A percentile compares a stretch with the other conserved stretches of the same genome.
Evolutionary conservation across 352 stramenopile genomes (phyloP).

Genomic region (Thraustochytrium striatum): DNA sequence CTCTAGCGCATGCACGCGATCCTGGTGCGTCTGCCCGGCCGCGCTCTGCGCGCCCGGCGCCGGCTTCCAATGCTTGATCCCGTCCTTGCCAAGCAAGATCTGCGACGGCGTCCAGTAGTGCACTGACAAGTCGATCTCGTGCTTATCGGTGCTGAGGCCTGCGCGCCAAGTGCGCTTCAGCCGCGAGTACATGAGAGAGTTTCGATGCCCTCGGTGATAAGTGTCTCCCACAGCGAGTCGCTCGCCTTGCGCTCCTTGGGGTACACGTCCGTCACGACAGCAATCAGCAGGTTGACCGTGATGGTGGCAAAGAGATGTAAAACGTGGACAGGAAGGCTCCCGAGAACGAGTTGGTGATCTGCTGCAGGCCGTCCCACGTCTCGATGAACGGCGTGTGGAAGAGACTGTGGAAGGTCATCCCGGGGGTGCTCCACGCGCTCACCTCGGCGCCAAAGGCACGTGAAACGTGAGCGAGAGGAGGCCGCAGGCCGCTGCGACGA

Average conservation of each 20-base stretch:
- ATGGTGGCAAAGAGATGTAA: slow-evolving; percentile 48
- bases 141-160: slow-evolving; percentile 2
- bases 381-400: slow-evolving; percentile 40
- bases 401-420: slow-evolving; percentile 19
- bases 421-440: not conserved
- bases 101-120: not conserved
- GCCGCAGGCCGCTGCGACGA: slow-evolving; percentile 14
- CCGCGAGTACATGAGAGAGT: no score
- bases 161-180: no score
- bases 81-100: not conserved
- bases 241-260: not conserved
- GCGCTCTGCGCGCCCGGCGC: not conserved
- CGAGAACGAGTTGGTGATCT: not conserved
- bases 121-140: no score
- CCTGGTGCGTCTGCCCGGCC: not conserved
- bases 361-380: slow-evolving; percentile 2
- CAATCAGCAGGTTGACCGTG: slow-evolving; percentile 37
- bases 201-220: slow-evolving; percentile 41
- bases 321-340: slow-evolving; percentile 6
- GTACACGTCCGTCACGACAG: slow-evolving; percentile 41
- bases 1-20: not conserved
- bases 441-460: slow-evolving; percentile 14
- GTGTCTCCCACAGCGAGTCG: slow-evolving; percentile 30
- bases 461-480: slow-evolving; percentile 39
- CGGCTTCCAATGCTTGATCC: not conserved